A percentile compares a stretch with the other conserved stretches of the same genome.
Evolutionary conservation across 2,329 filamentous ascomycete species (phyloP).

Genomic region (Furcasterigmium furcatum): DNA sequence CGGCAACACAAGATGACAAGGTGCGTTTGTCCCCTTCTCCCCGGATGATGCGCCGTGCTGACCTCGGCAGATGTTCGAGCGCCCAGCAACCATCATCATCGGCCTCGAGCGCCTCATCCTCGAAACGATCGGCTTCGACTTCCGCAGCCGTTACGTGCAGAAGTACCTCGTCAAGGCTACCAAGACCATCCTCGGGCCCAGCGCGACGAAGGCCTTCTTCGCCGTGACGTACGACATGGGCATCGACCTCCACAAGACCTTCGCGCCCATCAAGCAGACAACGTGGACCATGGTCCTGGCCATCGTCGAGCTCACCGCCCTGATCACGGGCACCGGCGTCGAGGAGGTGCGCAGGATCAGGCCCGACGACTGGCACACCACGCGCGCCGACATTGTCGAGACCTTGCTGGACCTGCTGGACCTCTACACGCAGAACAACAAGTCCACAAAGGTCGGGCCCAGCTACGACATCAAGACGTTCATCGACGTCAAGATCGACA

Average conservation of each 20-base stretch:
- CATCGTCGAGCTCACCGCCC: slow-evolving; percentile 74
- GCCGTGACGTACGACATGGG: slow-evolving; percentile 76
- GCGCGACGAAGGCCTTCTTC: slow-evolving; percentile 55
- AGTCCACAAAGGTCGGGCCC: slow-evolving; percentile 70
- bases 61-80: slow-evolving; percentile 67
- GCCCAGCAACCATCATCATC: slow-evolving; percentile 75
- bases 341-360: slow-evolving; percentile 48
- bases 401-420: slow-evolving; percentile 88
- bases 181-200: slow-evolving; percentile 47
- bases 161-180: slow-evolving; percentile 79
- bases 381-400: slow-evolving; percentile 57
- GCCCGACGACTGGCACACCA: slow-evolving; percentile 42
- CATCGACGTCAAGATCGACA: slow-evolving; percentile 79
- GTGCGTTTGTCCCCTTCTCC: slow-evolving; percentile 49
- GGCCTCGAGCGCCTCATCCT: slow-evolving; percentile 90
- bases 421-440: slow-evolving; percentile 82
- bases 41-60: slow-evolving; percentile 1
- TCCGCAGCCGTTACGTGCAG: slow-evolving; percentile 84
- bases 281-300: slow-evolving; percentile 82
- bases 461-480: slow-evolving; percentile 73
- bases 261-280: slow-evolving; percentile 85
- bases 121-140: slow-evolving; percentile 91
- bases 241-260: slow-evolving; percentile 89
- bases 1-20: slow-evolving; percentile 75
- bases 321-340: slow-evolving; percentile 57